phyloP scores from a whole-genome alignment of 176 grass and related monocot species.

The Musa acuminata region DNA sequence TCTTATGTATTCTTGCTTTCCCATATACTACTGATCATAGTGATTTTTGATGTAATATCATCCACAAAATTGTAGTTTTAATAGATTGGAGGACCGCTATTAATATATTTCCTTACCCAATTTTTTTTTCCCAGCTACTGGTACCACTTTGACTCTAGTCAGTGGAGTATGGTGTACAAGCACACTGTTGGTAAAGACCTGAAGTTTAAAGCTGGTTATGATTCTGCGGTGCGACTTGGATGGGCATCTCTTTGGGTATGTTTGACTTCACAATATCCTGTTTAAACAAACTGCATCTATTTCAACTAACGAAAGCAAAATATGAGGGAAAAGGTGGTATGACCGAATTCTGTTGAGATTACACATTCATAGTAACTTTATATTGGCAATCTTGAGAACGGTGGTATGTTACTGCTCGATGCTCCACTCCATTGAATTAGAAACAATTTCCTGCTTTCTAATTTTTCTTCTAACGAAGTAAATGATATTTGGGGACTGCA shows the following conservation, averaged over 20 bases:
- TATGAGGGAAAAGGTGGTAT: background rate
- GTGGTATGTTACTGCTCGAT: too few relatives aligned
- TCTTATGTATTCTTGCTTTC: slow-evolving; percentile 1
- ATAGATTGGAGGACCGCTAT: background rate
- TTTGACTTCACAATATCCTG: background rate
- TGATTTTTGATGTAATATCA: background rate
- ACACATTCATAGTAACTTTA: background rate
- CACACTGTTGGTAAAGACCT: slow-evolving; percentile 57
- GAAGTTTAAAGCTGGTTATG: slow-evolving; percentile 97
- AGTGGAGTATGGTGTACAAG: slow-evolving; percentile 88
- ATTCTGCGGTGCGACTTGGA: slow-evolving; percentile 58
- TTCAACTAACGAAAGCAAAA: too few relatives aligned
- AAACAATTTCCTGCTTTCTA: background rate
- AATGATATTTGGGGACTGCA: background rate
- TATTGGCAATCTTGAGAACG: too few relatives aligned
- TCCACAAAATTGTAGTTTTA: background rate
- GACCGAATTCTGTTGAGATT: background rate
- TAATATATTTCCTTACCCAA: slow-evolving; percentile 11
- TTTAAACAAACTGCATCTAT: background rate
- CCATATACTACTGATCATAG: background rate
- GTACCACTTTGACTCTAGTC: slow-evolving; percentile 51
- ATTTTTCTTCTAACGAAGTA: background rate
- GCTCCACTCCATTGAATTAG: background rate
- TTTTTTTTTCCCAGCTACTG: slow-evolving; percentile 44
- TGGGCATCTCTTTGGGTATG: slow-evolving; percentile 95